Evolutionary conservation across 805 yeast species (phyloP), one percentile per base, ranked within the genome.

Genomic region (Ogataea trehalophila): DNA sequence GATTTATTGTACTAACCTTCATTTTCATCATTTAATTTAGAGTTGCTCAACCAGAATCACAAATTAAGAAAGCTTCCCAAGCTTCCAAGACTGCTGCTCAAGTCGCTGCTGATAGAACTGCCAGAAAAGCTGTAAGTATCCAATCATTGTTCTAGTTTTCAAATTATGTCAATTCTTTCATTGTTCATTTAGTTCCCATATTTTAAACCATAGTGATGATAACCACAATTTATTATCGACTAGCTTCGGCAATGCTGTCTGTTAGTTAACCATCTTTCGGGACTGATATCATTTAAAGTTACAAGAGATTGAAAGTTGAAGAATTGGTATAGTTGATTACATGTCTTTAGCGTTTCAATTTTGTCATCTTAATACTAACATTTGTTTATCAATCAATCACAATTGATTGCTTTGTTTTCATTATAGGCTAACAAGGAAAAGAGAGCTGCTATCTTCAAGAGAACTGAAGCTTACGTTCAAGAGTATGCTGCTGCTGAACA

Each of bases 401-500:
- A 39, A 41, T 34, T 22, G 39, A 34, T 47, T 40, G 36, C 26
- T 37, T 41, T 38, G 35, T 18, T 41, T 36, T 48, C 41, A 39
- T 26, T 47, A 45, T 50, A 72, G 77, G 69, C 73, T 53, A 63
- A 68, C 68, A 70, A 72, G 62, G 75, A 69, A 61, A 73, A 73
- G 72, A 71, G 70, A 65, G 71, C 68, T 52, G 71, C 71, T 54
- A 51, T 68, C 60, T 85, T 84, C 74, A 85, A 87, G 74, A 87
- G 97, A 84, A 89, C 95, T 70, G 96, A 94, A 79, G 89, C 90
- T 78, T 90, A 91, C 90, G 84, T 85, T 73, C 76, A 85, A 79
- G 97, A 91, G 80, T 91, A 91, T 87, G 81, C 79, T 66, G 89
- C 85, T 65, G 88, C 92, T 70, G 95, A 87, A 77, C 85, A 94